phyloP scores from a whole-genome alignment of 129 eudicot species.

The Cynara cardunculus region DNA sequence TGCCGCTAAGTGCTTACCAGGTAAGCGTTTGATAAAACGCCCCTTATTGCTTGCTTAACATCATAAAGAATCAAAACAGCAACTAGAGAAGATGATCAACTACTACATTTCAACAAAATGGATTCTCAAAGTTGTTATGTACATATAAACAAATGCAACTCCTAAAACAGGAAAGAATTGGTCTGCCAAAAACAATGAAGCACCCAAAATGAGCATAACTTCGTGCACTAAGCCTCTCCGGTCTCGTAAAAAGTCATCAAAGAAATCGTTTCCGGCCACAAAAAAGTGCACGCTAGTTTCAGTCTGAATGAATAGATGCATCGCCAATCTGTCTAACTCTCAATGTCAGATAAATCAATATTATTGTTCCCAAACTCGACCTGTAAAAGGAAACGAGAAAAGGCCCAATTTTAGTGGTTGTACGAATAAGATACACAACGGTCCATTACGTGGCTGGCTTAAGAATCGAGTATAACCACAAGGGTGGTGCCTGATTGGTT shows the following conservation, averaged over 20 bases:
- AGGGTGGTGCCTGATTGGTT: too few relatives aligned
- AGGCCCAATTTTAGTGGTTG: not conserved
- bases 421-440: not conserved
- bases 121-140: conserved; percentile 10
- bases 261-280: not conserved
- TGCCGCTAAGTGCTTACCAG: too few relatives aligned
- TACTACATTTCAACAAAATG: conserved; percentile 17
- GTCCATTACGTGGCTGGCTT: not conserved
- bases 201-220: conserved; percentile 7
- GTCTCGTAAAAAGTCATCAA: not conserved
- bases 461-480: not conserved
- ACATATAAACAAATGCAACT: conserved; percentile 19
- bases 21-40: not conserved
- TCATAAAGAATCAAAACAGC: conserved; percentile 1
- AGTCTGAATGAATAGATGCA: conserved; percentile 33
- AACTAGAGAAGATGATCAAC: conserved; percentile 22
- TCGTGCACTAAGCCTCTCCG: conserved; percentile 8
- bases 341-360: conserved; percentile 68
- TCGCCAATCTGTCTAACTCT: conserved; percentile 62
- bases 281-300: not conserved
- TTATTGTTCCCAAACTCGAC: conserved; percentile 85
- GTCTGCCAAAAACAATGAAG: conserved; percentile 18
- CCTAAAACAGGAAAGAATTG: conserved; percentile 10
- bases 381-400: conserved; percentile 31
- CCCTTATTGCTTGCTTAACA: not conserved